These are phyloP conservation scores for Fusarium sp. DNA, from an alignment of 2,329 filamentous ascomycete species.

Conservation along the genomic window DNA sequence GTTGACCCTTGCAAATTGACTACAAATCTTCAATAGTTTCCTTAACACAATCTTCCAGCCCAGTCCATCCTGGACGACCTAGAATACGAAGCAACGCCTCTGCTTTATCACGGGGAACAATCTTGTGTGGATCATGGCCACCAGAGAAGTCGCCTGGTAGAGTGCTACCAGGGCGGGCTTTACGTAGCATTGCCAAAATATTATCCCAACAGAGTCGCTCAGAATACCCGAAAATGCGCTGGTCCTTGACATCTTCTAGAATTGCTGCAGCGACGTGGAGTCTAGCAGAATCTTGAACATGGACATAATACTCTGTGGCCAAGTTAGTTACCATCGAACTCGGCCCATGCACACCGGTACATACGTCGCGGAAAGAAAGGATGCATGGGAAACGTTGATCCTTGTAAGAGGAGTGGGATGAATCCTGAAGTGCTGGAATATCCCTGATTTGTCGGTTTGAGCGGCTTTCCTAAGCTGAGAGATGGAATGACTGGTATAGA, in stretches of 20 bases:
- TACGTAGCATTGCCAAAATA: not conserved
- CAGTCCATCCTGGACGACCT: not conserved
- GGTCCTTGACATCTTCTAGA: not conserved
- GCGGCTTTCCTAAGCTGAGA: conserved; percentile 41
- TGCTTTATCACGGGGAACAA: not conserved
- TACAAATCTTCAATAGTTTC: not conserved
- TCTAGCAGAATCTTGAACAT: conserved; percentile 9
- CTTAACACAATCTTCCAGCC: not conserved
- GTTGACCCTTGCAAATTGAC: too few relatives aligned
- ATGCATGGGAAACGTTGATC: conserved; percentile 12
- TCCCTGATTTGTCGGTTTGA: conserved; percentile 39
- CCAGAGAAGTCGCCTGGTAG: conserved; percentile 1
- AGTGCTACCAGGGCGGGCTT: not conserved
- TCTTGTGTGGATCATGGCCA: conserved; percentile 11
- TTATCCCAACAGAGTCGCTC: conserved; percentile 8
- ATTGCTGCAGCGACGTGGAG: not conserved
- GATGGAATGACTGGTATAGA: conserved; percentile 41
- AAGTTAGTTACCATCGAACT: not conserved
- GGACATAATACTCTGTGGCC: conserved; percentile 6
- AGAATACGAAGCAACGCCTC: conserved; percentile 1
- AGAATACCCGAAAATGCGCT: conserved; percentile 10
- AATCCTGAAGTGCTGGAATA: conserved; percentile 40
- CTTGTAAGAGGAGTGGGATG: conserved; percentile 37
- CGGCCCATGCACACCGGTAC: not conserved
- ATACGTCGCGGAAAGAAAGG: conserved; percentile 5